Evolutionary conservation across 192 early-diverging fungal species (phyloP).

Genomic region (Rhizophagus sp.): DNA sequence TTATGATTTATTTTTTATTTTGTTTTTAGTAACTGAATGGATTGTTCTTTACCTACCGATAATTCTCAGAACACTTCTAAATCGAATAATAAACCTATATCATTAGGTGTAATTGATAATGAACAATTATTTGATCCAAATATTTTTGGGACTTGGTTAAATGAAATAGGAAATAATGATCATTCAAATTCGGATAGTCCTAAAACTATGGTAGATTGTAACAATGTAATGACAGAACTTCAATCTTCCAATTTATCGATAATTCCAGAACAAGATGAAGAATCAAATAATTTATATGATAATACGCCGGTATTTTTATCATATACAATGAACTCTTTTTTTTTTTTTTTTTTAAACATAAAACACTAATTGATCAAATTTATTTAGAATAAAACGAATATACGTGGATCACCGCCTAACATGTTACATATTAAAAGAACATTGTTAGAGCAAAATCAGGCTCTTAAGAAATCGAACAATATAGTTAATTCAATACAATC

Average conservation of each 20-base stretch:
- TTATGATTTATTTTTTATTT: no score
- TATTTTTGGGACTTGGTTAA: background rate
- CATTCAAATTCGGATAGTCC: background rate
- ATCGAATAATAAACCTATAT: background rate
- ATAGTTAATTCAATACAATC: background rate
- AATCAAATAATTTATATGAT: background rate
- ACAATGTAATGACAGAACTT: background rate
- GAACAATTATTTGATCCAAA: background rate
- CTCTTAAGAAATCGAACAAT: background rate
- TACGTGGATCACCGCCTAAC: background rate
- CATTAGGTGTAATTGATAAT: background rate
- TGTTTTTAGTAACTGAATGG: background rate
- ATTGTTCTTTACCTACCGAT: background rate
- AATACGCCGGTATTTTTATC: background rate
- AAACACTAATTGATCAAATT: background rate
- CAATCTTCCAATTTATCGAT: background rate
- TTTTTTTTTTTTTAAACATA: background rate
- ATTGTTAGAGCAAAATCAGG: background rate
- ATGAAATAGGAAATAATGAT: background rate
- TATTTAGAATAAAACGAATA: background rate
- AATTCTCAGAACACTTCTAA: background rate
- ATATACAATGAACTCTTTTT: no score
- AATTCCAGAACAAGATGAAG: background rate
- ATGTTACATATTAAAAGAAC: background rate
- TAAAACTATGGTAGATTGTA: background rate